These are phyloP conservation scores for Candida boleticola DNA, from an alignment of 805 yeast genomes.

Conservation along the genomic window DNA sequence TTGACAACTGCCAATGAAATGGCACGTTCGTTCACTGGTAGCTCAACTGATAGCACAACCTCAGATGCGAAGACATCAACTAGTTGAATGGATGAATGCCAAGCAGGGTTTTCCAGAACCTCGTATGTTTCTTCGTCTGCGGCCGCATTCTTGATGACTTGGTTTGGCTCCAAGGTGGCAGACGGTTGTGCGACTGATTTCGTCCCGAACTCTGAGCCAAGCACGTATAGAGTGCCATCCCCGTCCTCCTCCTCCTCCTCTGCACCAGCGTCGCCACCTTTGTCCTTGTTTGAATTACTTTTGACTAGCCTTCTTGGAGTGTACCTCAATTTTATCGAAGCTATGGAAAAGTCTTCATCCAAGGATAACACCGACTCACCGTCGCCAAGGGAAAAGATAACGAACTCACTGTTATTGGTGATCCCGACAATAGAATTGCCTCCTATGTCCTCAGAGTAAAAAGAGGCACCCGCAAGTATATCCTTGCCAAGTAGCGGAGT, in stretches of 20 bases:
- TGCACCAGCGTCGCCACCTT: no score
- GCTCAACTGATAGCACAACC: constrained; percentile 43
- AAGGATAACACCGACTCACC: constrained; percentile 27
- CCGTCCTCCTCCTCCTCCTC: constrained; percentile 4
- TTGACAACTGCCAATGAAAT: constrained; percentile 33
- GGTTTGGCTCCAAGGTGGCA: constrained; percentile 19
- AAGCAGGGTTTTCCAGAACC: constrained; percentile 15
- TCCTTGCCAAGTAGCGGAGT: constrained; percentile 47
- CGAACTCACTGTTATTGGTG: constrained; percentile 42
- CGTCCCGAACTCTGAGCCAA: constrained; percentile 42
- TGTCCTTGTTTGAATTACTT: neutral
- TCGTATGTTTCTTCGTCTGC: constrained; percentile 31
- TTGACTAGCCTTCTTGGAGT: constrained; percentile 47
- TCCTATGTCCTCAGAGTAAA: constrained; percentile 60
- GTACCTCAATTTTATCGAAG: constrained; percentile 43
- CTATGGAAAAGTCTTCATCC: constrained; percentile 27
- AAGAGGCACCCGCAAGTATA: constrained; percentile 48
- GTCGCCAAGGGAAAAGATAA: constrained; percentile 54
- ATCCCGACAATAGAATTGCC: constrained; percentile 67
- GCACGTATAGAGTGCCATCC: constrained; percentile 7
- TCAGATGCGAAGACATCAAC: constrained; percentile 33
- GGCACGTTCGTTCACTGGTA: constrained; percentile 42
- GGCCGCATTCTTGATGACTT: constrained; percentile 42
- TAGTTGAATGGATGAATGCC: constrained; percentile 58
- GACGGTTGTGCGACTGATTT: constrained; percentile 37